These are phyloP conservation scores for Dissophora globulifera DNA, from an alignment of 192 early-diverging fungal genomes.

Conservation along the genomic window DNA sequence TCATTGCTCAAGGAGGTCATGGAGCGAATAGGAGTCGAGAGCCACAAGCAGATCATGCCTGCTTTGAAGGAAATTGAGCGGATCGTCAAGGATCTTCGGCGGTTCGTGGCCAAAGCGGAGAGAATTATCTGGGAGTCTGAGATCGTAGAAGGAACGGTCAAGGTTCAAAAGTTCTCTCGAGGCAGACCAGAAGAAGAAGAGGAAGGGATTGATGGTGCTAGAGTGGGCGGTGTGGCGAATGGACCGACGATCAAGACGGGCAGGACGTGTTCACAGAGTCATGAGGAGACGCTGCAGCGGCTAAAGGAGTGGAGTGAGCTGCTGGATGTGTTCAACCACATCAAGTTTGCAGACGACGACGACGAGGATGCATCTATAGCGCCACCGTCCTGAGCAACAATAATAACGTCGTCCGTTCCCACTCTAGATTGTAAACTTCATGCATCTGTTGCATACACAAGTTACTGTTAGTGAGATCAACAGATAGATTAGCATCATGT, in stretches of 20 bases:
- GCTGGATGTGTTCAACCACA: constrained; percentile 41
- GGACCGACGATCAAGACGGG: constrained; percentile 1
- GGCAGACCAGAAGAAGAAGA: too few species aligned
- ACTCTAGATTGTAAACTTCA: constrained; percentile 52
- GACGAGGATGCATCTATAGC: too few species aligned
- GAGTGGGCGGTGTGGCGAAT: neutral
- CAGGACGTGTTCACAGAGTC: constrained; percentile 23
- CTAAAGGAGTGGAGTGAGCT: constrained; percentile 38
- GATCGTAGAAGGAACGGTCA: constrained; percentile 28
- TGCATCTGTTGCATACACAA: constrained; percentile 22
- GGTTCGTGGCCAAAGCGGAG: constrained; percentile 34
- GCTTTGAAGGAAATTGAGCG: constrained; percentile 16
- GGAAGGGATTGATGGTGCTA: too few species aligned
- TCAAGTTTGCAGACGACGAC: constrained; percentile 39
- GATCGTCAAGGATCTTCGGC: constrained; percentile 9
- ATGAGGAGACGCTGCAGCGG: constrained; percentile 25
- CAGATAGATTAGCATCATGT: too few species aligned
- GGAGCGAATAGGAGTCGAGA: constrained; percentile 8
- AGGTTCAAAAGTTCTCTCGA: constrained; percentile 8
- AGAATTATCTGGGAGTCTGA: constrained; percentile 44
- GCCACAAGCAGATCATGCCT: constrained; percentile 16
- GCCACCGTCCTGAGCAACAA: too few species aligned
- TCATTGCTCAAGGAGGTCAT: constrained; percentile 14
- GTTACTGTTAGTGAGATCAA: neutral
- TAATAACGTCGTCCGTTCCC: too few species aligned